Conservation (phyloP, 495 filamentous ascomycete genomes). For the Xylaria scruposa region DNA sequence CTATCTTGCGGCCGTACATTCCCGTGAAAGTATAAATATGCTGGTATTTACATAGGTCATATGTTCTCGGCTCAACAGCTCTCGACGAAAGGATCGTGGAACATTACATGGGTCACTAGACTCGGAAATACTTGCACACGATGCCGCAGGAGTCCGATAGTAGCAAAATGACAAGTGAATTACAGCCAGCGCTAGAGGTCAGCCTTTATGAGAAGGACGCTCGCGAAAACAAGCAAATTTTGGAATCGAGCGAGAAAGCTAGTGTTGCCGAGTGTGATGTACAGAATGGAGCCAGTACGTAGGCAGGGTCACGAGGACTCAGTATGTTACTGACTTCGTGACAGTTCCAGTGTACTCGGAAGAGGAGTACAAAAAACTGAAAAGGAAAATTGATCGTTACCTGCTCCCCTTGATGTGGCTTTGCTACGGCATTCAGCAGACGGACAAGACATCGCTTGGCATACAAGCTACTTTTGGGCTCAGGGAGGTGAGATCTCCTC, state of each 20-base stretch:
- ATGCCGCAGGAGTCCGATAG: slow-evolving; percentile 7
- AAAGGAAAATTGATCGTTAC: slow-evolving; percentile 39
- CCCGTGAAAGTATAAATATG: background rate
- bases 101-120: background rate
- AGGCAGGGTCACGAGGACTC: background rate
- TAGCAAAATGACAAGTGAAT: slow-evolving; percentile 11
- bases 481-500: slow-evolving; percentile 5
- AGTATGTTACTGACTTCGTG: background rate
- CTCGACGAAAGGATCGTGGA: background rate
- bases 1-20: background rate
- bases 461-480: slow-evolving; percentile 42
- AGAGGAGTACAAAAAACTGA: slow-evolving; percentile 40
- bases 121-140: background rate
- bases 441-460: slow-evolving; percentile 42
- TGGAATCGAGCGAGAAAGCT: slow-evolving; percentile 33
- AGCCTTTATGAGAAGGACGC: slow-evolving; percentile 28
- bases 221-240: slow-evolving; percentile 30
- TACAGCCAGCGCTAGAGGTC: slow-evolving; percentile 15
- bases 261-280: slow-evolving; percentile 31
- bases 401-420: slow-evolving; percentile 45
- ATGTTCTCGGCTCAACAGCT: background rate
- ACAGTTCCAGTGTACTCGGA: slow-evolving; percentile 36
- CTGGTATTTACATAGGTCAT: slow-evolving; percentile 9
- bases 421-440: slow-evolving; percentile 45
- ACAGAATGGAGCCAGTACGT: slow-evolving; percentile 31